phyloP scores from a whole-genome alignment of 441 rosid genomes.

The Pelargonium fulgidum region DNA sequence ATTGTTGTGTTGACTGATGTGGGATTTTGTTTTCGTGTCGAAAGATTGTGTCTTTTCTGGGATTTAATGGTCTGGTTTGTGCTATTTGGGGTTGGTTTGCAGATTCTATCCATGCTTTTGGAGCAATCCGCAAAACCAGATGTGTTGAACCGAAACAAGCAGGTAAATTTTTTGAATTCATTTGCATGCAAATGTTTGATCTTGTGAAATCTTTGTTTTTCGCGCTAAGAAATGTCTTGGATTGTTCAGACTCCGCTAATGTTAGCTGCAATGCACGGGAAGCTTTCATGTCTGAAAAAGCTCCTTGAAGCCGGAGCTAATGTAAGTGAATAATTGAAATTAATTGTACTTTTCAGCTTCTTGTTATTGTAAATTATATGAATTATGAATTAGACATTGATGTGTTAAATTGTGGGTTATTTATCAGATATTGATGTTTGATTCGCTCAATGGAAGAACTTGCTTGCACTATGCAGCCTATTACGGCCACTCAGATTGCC shows the following conservation, averaged over 20 bases:
- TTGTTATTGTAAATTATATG: constrained; percentile 3
- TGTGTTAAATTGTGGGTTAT: constrained; percentile 4
- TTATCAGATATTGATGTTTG: constrained; percentile 60
- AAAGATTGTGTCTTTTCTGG: constrained; percentile 9
- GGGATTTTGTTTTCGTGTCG: constrained; percentile 4
- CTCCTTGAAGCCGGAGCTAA: constrained; percentile 88
- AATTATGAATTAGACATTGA: constrained; percentile 6
- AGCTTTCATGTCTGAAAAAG: constrained; percentile 62
- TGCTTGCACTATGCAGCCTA: constrained; percentile 75
- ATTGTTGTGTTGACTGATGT: constrained; percentile 10
- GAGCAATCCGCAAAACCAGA: constrained; percentile 70
- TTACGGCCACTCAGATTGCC: constrained; percentile 59
- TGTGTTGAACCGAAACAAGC: constrained; percentile 76
- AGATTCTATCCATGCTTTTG: constrained; percentile 73
- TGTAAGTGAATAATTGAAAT: constrained; percentile 35
- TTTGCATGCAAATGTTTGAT: constrained; percentile 7
- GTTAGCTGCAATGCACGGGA: constrained; percentile 95
- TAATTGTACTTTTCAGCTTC: background rate
- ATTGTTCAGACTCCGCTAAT: constrained; percentile 73
- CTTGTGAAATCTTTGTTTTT: constrained; percentile 2
- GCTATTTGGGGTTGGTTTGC: constrained; percentile 10
- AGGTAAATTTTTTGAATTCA: constrained; percentile 38
- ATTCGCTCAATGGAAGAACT: constrained; percentile 61
- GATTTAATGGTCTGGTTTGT: constrained; percentile 12
- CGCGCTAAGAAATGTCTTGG: too few relatives aligned